Base-by-base conservation (phyloP, 2,329 filamentous ascomycete species). In the Fusarium sp. region DNA sequence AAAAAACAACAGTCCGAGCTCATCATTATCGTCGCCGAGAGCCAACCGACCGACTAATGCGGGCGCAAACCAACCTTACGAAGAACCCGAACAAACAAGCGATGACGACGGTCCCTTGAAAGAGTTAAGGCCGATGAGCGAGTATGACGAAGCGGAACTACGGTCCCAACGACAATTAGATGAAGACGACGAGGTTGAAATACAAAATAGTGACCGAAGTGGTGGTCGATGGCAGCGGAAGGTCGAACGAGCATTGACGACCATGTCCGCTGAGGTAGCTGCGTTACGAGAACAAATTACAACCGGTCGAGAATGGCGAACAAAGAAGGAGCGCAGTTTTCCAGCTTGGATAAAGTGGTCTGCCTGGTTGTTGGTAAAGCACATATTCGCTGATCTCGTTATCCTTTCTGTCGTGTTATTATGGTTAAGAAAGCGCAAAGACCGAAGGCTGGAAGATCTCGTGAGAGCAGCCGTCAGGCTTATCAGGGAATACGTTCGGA, bases 271-370 rank as follows among this genome's bases (percentile, higher is more conserved):
- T 16, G 96, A 99, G 80, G 89, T 99, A 33, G 94, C 96, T 2
- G 96, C 96, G 1, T 81, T 98, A 65, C 88, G 96, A 36, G 96
- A 99, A 80, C 94, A 98, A 77, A 91, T 98, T 71, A 91, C 93
- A 55, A 87, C 89, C 0, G 89, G 92, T 0, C 85, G 92, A 13
- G 88, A 95, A 70, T 91, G 91, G 81, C 87, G 88, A 65, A 86
- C 88, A 18, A 87, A 87, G 70, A 90, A 86, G 70, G 86, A 88
- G 65, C 87, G 87, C 65, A 90, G 87, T 55, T 78, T 92, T 26
- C 85, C 88, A 49, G 85, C 89, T 2, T 97, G 93, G 92, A 49
- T 91, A 2, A 83, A 87, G 44, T 93, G 93, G 86, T 72, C 91
- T 5, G 77, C 91, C 1, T 94, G 91, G 91, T 80, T 88, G 40